Evolutionary conservation across 371 early-diverging fungal species (phyloP), one percentile per base, ranked within the genome.

Genomic region (Mucor racemosus): DNA sequence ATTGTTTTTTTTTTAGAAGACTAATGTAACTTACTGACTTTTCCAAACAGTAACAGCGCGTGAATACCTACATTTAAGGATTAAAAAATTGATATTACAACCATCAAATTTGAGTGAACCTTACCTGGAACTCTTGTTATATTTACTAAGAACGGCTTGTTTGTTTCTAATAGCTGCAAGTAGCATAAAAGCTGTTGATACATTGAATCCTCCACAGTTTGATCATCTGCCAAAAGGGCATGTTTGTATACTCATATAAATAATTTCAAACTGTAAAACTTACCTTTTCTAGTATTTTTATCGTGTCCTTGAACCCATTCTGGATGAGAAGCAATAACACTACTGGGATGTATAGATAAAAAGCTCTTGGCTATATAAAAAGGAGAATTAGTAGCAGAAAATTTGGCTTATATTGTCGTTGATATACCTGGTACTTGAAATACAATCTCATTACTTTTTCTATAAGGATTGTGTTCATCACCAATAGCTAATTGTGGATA

Each of bases 401-500:
- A 26, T 26, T 26, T 26, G 26, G 26, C 3, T 26, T 26, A 26
- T 26, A 26, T 1, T 26, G 26, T 1, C 26, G 26, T 38, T 11
- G 38, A 34, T 35, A 58, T 71, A 80, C 82, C 71, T 44, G 74
- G 70, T 5, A 81, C 76, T 66, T 85, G 82, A 56, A 82, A 85
- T 10, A 88, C 75, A 66, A 89, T 77, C 44, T 91, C 91, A 26
- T 82, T 79, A 31, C 77, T 79, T 17, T 81, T 81, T 31, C 88
- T 67, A 57, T 81, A 72, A 5, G 78, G 78, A 60, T 91, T 91
- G 38, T 86, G 84, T 14, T 84, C 86, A 65, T 91, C 91, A 3
- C 88, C 79, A 48, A 89, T 82, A 17, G 90, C 89, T 35, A 89
- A 60, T 50, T 91, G 82, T 3, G 91, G 91, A 67, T 90, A 91